Evolutionary conservation across 257 asterid species (phyloP).

Genomic region (Schizonepeta tenuifolia): DNA sequence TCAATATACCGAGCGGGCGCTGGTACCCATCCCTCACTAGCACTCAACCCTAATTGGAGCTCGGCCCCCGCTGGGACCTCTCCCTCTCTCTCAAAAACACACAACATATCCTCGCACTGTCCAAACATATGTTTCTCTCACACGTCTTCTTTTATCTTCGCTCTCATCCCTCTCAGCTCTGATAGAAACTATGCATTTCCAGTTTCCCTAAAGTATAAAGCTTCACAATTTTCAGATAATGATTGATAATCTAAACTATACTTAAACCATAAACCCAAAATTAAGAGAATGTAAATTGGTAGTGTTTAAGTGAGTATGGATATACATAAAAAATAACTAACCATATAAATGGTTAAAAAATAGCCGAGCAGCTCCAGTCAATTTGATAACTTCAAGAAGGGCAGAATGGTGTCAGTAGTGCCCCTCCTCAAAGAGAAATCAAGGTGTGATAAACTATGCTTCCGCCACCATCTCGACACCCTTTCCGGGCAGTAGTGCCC

Average conservation of each 20-base stretch:
- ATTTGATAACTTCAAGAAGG: conserved; percentile 69
- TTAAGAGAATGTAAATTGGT: too few species aligned
- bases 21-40: too few species aligned
- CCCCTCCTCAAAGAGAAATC: conserved; percentile 84
- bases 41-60: too few species aligned
- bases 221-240: background rate
- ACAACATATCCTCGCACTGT: too few species aligned
- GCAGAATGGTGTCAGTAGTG: conserved; percentile 79
- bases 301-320: background rate
- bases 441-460: conserved; percentile 81
- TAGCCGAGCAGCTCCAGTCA: conserved; percentile 83
- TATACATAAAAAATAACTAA: conserved; percentile 28
- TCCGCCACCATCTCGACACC: conserved; percentile 97
- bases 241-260: background rate
- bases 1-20: too few species aligned
- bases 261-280: background rate
- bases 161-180: too few species aligned
- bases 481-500: conserved; percentile 82
- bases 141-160: too few species aligned
- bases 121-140: too few species aligned
- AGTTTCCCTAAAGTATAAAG: background rate
- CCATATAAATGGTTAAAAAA: conserved; percentile 95
- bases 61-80: too few species aligned
- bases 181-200: background rate
- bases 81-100: too few species aligned